Evolutionary conservation across 805 yeast species (phyloP), one percentile per base, ranked within the genome.

Genomic region (Lipomyces starkeyi): DNA sequence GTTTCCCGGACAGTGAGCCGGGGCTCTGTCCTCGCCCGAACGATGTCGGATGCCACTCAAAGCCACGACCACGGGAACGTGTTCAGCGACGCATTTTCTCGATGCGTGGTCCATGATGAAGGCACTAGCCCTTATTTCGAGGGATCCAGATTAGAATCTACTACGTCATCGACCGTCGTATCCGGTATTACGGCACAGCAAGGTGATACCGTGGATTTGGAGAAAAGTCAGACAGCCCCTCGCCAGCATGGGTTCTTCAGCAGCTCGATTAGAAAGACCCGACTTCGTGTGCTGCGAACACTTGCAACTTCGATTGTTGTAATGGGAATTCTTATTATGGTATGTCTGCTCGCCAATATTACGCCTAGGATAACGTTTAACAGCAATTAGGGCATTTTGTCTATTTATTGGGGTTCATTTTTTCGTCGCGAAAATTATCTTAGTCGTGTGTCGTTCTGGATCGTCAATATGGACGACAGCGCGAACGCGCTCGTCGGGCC

Each of bases 331-430:
- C 13, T 49, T 4, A 59, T 66, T 58, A 52, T 66, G 47, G 68
- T 65, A 58, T 20, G 68, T 35, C 14, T 32, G 34, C 27, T 35
- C 6, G 11, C n/a, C 20, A 3, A 11, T 14, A 40, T 25, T 43
- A 43, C 14, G 25, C 25, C 29, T 13, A 20, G 49, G 32, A 22
- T 14, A 7, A 29, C 17, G 6, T n/a, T 59, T 17, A 49, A 35
- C n/a, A n/a, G 37, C 17, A 20, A 32, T n/a, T 22, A 61, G 61
- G 74, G 76, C 56, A 81, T 81, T 63, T 75, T 82, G 71, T 76
- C 88, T 73, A 75, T 80, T 68, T 79, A 84, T 78, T 83, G 90
- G 90, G 83, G 84, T 54, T 77, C 83, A 58, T 76, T 79, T 78
- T 78, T 74, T 78, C 52, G 76, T 9, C 74, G 83, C 66, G 53